phyloP scores from a whole-genome alignment of 1,284 basidiomycete genomes.

The Paramarasmius palmivorus region DNA sequence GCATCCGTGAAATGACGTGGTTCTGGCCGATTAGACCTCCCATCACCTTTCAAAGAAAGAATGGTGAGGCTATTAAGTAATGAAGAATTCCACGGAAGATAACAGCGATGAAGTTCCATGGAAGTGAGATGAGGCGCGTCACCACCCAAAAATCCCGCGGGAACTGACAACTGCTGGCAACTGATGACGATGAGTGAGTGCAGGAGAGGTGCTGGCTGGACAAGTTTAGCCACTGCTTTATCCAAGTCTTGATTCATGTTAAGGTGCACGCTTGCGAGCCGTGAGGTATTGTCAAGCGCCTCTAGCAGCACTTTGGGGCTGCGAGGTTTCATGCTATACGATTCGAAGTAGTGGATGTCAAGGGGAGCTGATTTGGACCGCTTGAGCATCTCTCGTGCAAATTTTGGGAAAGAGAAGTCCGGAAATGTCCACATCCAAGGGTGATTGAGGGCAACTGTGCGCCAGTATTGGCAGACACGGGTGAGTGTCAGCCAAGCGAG shows the following conservation, averaged over 20 bases:
- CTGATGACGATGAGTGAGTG: too few relatives aligned
- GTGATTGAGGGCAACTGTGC: constrained; percentile 31
- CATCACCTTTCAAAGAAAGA: constrained; percentile 27
- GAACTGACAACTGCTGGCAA: too few relatives aligned
- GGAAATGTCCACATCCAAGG: constrained; percentile 35
- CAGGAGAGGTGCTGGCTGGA: too few relatives aligned
- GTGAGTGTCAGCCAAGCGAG: constrained; percentile 18
- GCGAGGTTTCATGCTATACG: constrained; percentile 15
- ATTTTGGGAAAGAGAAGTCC: constrained; percentile 24
- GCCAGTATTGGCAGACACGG: constrained; percentile 37
- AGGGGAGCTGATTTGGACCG: constrained; percentile 35
- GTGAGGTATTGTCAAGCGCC: neutral
- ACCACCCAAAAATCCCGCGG: too few relatives aligned
- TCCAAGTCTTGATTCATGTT: constrained; percentile 18
- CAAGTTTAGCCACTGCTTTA: too few relatives aligned
- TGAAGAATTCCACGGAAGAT: constrained; percentile 13
- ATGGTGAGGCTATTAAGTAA: constrained; percentile 27
- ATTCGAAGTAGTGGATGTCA: constrained; percentile 22
- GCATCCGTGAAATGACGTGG: constrained; percentile 24
- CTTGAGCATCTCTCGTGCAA: constrained; percentile 33
- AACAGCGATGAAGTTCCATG: too few relatives aligned
- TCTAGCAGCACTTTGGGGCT: neutral
- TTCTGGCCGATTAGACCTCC: constrained; percentile 20
- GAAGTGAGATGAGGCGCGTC: too few relatives aligned
- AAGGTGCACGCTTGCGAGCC: constrained; percentile 21